Percentiles rank a stretch among this genome's conserved stretches.
These are phyloP conservation scores for Neofusicoccum parvum DNA, from an alignment of 2,329 filamentous ascomycete genomes.

Conservation along the genomic window DNA sequence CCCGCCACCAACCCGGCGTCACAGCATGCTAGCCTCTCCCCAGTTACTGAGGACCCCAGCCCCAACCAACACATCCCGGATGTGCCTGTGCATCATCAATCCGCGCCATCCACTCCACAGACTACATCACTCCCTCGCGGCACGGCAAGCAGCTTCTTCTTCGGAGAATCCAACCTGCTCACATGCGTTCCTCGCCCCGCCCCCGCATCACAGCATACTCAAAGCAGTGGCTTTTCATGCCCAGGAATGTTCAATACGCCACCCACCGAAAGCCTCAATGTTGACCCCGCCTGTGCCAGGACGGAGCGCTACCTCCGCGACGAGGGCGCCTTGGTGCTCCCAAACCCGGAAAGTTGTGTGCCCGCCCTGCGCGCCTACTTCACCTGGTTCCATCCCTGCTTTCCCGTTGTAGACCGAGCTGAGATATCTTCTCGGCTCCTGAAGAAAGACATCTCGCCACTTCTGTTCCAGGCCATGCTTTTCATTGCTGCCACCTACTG, in stretches of 20 bases:
- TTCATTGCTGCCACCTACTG: slow-evolving; percentile 59
- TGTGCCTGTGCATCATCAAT: no score
- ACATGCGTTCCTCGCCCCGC: slow-evolving; percentile 52
- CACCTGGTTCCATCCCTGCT: slow-evolving; percentile 59
- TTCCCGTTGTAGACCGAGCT: slow-evolving; percentile 55
- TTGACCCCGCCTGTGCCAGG: slow-evolving; percentile 35
- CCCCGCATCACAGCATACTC: slow-evolving; percentile 27
- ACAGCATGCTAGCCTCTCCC: no score
- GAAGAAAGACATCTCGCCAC: slow-evolving; percentile 48
- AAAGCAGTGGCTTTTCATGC: slow-evolving; percentile 34
- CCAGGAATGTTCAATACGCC: slow-evolving; percentile 36
- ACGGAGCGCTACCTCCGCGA: slow-evolving; percentile 40
- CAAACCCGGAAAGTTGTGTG: slow-evolving; percentile 45
- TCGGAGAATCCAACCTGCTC: slow-evolving; percentile 53
- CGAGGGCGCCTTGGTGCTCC: slow-evolving; percentile 50
- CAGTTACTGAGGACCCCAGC: not conserved
- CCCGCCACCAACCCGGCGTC: not conserved
- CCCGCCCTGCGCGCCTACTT: slow-evolving; percentile 56
- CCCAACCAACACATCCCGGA: not conserved
- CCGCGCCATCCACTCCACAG: slow-evolving; percentile 23
- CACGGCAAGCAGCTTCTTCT: slow-evolving; percentile 39
- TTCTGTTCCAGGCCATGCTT: slow-evolving; percentile 57
- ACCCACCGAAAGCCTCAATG: slow-evolving; percentile 43
- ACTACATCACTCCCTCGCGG: slow-evolving; percentile 28
- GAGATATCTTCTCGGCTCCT: slow-evolving; percentile 46